Evolutionary conservation across 768 basidiomycete species (phyloP), one percentile per base, ranked within the genome.

Genomic region (Boletus rubescentipes): DNA sequence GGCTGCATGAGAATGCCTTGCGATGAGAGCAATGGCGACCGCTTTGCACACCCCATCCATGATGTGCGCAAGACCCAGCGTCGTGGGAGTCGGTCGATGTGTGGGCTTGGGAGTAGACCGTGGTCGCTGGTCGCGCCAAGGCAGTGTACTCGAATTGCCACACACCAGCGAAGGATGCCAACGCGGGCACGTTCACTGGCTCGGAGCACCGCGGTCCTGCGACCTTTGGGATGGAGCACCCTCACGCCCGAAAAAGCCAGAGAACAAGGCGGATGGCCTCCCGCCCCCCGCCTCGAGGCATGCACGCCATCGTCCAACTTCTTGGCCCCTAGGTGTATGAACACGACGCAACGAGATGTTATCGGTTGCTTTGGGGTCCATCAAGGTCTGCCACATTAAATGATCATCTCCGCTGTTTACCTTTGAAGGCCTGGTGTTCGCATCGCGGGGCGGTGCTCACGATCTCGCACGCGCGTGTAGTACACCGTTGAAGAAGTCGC

Each of bases 391-490:
- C 55, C 44, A 55, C 55, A 58, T 46, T 7, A 29, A 40, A 23
- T 32, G 39, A 26, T 59, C 63, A 66, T 60, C 49, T 60, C 62
- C 66, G 55, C 42, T 54, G 41, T 47, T 60, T 60, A 38, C 58
- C 55, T 45, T 34, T 20, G 39, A 14, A 4, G 30, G 41, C 7
- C 23, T 31, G 36, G 2, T 49, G 36, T 48, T 51, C 43, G 29
- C 47, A 46, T 45, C 44, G 21, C 26, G 47, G 32, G 43, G 37
- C 29, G 12, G 44, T 51, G 55, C 14, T 16, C n/a, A 26, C 31
- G 51, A 44, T 54, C 56, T 53, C 56, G 47, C 31, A 46, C 21
- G 50, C 26, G 50, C 26, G 31, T 8, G 21, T 34, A 42, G 21
- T 34, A 42, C 29, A 20, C 42, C 34, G 35, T 16, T 38, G 14